Base-by-base conservation (phyloP, 202 grass and related monocot genomes). In the Zoysia matrella region DNA sequence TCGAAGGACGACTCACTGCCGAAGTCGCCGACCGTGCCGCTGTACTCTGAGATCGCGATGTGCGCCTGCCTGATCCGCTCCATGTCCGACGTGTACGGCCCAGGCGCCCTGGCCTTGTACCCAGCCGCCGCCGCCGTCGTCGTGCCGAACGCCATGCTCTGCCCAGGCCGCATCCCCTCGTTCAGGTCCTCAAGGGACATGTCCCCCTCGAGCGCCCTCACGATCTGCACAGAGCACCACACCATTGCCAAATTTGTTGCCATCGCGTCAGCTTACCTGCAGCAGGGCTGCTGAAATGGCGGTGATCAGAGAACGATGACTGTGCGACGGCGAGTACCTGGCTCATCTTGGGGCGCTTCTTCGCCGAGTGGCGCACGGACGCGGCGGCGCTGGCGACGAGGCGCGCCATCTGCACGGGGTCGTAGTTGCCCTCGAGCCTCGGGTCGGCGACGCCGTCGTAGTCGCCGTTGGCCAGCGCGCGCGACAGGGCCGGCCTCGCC, bases 331-430 rank as follows among this genome's bases (percentile, higher is more conserved):
- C 56, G 63, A 14, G 41, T 83, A 93, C 94, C 89, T 97, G 94
- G 71, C 92, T 92, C 94, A 97, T 97, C 82, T 86, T 97, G 6
- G 94, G 94, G 6, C 94, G 92, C 65, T 80, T 92, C 80, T 82
- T 89, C 1, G 94, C 90, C 11, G 94, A 92, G 72, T 97, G 88
- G 45, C 92, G 92, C 89, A 97, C 90, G 16, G 71, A 72, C 63
- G 90, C 90, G 0, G 92, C 95, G 9, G 92, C 95, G 40, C 83
- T 68, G 49, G 92, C 92, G 5, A 86, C 88, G 60, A 94, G 64
- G 36, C 92, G 86, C 50, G 95, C 92, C 90, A 94, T 93, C 73
- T 98, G 92, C 82, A 90, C 69, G 2, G 69, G 73, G 60, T 94
- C 90, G 73, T 98, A 98, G 79, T 71, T 85, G 18, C 88, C 82